Percentiles rank a stretch among this genome's conserved stretches.
Conservation (phyloP, 352 stramenopile genomes). For the Peronosclerospora sorghi region DNA sequence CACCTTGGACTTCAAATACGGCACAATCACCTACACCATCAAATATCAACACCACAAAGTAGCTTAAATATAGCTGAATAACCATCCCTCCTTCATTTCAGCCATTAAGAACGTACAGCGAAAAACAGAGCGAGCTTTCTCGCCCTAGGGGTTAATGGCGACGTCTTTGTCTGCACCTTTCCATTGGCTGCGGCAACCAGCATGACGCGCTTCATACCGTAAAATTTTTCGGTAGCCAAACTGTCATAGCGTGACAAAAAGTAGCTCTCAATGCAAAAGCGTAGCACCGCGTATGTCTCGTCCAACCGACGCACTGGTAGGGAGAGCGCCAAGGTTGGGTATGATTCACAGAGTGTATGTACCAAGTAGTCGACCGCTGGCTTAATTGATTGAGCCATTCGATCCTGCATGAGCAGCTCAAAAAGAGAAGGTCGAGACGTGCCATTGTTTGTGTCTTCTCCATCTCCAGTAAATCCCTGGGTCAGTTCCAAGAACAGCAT, state of each 20-base stretch:
- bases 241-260: slow-evolving; percentile 70
- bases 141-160: slow-evolving; percentile 31
- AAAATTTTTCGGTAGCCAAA: slow-evolving; percentile 74
- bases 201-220: slow-evolving; percentile 76
- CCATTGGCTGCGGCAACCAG: slow-evolving; percentile 8
- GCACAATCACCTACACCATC: slow-evolving; percentile 38
- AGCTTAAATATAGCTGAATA: too few relatives aligned
- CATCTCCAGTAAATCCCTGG: slow-evolving; percentile 41
- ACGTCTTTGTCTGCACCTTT: slow-evolving; percentile 10
- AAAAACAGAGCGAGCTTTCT: slow-evolving; percentile 47
- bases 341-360: slow-evolving; percentile 61
- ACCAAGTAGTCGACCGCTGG: slow-evolving; percentile 67
- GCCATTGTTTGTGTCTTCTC: slow-evolving; percentile 1
- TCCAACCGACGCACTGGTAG: slow-evolving; percentile 59
- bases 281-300: slow-evolving; percentile 67
- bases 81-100: too few relatives aligned
- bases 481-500: slow-evolving; percentile 81
- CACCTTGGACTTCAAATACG: slow-evolving; percentile 73
- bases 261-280: slow-evolving; percentile 48
- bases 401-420: slow-evolving; percentile 82
- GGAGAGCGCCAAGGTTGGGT: slow-evolving; percentile 42
- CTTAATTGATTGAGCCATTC: slow-evolving; percentile 66
- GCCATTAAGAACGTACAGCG: slow-evolving; percentile 44
- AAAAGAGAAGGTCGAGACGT: slow-evolving; percentile 51
- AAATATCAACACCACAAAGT: not conserved